Percentiles rank a stretch among this genome's conserved stretches.
These are phyloP conservation scores for Pestalotiopsis sp. DNA, from an alignment of 2,329 filamentous ascomycete species.

Conservation along the genomic window DNA sequence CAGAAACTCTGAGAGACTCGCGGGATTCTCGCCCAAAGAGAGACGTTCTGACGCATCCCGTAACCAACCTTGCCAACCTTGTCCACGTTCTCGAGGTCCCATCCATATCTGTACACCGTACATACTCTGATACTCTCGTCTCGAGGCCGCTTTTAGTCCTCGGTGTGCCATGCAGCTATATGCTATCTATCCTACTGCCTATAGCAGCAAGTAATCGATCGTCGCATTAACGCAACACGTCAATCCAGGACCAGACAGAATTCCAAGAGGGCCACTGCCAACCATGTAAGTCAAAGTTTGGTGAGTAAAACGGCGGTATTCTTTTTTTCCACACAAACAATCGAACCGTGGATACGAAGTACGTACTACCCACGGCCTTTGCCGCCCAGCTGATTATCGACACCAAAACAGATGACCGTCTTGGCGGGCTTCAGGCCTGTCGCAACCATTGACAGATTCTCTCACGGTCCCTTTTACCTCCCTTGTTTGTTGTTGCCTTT, in stretches of 20 bases:
- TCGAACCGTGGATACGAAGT: not conserved
- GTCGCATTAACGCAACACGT: not conserved
- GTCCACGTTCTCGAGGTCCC: not conserved
- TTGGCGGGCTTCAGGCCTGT: not conserved
- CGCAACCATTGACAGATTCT: constrained; percentile 10
- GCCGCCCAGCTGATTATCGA: not conserved
- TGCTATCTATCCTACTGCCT: not conserved
- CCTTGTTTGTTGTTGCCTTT: not conserved
- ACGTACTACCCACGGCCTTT: too few relatives aligned
- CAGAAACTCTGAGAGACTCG: not conserved
- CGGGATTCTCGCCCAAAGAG: not conserved
- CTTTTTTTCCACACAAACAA: not conserved
- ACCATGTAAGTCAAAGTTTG: not conserved
- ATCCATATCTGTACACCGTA: not conserved
- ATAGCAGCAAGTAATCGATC: not conserved
- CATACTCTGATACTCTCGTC: not conserved
- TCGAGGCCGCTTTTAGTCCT: not conserved
- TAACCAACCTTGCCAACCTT: not conserved
- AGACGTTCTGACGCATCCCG: not conserved
- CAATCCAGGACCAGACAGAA: not conserved
- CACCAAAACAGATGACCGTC: not conserved
- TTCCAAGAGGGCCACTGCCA: not conserved
- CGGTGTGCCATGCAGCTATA: not conserved
- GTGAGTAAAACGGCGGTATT: not conserved
- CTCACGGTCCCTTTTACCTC: not conserved